phyloP scores from a whole-genome alignment of 768 basidiomycete genomes.

The Paxillus involutus region DNA sequence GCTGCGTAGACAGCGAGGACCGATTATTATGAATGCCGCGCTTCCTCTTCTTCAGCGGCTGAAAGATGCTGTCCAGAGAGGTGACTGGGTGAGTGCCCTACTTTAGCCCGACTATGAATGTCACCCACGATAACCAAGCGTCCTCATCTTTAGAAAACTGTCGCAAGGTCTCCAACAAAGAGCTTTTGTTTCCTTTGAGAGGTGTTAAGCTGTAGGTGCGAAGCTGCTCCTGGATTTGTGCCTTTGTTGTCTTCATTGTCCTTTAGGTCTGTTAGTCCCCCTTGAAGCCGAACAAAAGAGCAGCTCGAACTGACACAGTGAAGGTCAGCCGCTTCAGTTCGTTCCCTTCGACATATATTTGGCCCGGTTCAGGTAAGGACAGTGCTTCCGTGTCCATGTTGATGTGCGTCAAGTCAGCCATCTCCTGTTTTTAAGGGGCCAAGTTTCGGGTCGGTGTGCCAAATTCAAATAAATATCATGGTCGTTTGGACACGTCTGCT shows the following conservation, averaged over 20 bases:
- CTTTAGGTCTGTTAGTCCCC: background rate
- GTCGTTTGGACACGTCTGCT: too few species aligned
- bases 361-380: background rate
- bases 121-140: constrained; percentile 12
- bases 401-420: too few species aligned
- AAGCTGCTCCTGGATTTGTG: background rate
- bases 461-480: too few species aligned
- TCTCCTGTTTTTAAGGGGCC: too few species aligned
- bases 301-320: background rate
- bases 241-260: background rate
- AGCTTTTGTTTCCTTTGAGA: constrained; percentile 1
- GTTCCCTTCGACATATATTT: background rate
- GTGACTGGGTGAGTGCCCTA: background rate
- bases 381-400: too few species aligned
- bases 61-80: background rate
- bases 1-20: background rate
- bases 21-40: background rate
- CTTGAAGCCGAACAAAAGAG: too few species aligned
- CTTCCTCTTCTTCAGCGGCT: background rate
- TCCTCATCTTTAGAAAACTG: constrained; percentile 11
- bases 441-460: too few species aligned
- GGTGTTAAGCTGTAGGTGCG: constrained; percentile 2
- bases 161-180: constrained; percentile 3
- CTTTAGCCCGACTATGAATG: too few species aligned
- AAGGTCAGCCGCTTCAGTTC: background rate